phyloP scores from a whole-genome alignment of 305 asterid species.

The Solanum hybrid region DNA sequence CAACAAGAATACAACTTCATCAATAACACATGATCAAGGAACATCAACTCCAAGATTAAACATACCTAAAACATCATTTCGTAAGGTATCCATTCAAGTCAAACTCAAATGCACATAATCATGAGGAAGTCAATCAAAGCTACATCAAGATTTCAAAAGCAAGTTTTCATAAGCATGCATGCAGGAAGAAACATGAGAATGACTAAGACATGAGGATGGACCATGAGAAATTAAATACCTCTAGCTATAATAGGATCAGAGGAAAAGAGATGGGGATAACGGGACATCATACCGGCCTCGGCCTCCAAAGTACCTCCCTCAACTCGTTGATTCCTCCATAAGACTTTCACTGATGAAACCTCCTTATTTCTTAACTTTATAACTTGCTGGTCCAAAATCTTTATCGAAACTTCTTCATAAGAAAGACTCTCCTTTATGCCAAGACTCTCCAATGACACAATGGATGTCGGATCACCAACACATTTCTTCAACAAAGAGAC shows the following conservation, averaged over 20 bases:
- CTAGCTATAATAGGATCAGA: not conserved
- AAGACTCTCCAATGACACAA: too few relatives aligned
- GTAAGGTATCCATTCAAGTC: not conserved
- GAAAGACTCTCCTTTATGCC: too few relatives aligned
- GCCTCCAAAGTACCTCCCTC: not conserved
- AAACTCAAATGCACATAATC: not conserved
- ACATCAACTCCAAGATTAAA: not conserved
- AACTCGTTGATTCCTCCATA: not conserved
- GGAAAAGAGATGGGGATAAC: not conserved
- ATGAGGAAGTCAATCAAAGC: not conserved
- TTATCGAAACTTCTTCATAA: too few relatives aligned
- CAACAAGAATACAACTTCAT: not conserved
- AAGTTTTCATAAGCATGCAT: not conserved
- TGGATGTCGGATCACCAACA: too few relatives aligned
- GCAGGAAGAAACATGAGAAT: not conserved
- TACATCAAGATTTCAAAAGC: too few relatives aligned
- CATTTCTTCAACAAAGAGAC: too few relatives aligned
- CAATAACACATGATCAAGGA: not conserved
- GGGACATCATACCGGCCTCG: not conserved
- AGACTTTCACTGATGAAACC: too few relatives aligned
- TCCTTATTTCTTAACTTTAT: too few relatives aligned
- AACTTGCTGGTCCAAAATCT: too few relatives aligned
- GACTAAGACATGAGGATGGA: not conserved
- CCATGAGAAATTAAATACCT: not conserved
- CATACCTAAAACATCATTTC: not conserved